Conservation (phyloP, 1,139 yeast species). For the Kodamaea sp. region DNA sequence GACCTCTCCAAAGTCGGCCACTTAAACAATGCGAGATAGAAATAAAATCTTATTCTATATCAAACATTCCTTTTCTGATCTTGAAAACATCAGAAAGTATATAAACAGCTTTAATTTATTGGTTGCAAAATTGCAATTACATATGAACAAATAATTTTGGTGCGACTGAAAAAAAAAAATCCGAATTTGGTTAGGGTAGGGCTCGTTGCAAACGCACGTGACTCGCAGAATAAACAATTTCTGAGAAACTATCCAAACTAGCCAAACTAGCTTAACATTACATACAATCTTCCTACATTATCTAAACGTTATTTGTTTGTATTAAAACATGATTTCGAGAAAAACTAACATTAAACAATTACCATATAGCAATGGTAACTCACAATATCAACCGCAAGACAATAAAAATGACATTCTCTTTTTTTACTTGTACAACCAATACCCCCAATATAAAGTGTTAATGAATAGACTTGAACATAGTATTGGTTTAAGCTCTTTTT, state of each 20-base stretch:
- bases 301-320: slow-evolving; percentile 7
- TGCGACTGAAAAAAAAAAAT: neutral
- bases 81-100: too few species aligned
- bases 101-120: too few species aligned
- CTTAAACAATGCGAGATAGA: too few species aligned
- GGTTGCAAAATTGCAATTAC: neutral
- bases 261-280: neutral
- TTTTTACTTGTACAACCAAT: neutral
- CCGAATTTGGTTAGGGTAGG: slow-evolving; percentile 15
- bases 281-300: neutral
- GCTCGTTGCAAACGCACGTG: slow-evolving; percentile 12
- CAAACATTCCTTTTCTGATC: too few species aligned
- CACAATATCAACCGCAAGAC: slow-evolving; percentile 2
- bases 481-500: too few species aligned
- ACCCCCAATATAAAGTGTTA: slow-evolving; percentile 2
- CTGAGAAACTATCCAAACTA: neutral
- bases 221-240: neutral
- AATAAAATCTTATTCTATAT: too few species aligned
- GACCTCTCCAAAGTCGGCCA: too few species aligned
- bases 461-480: slow-evolving; percentile 2
- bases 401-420: slow-evolving; percentile 1
- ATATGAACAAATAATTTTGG: neutral
- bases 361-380: neutral
- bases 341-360: too few species aligned
- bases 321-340: slow-evolving; percentile 10